Evolutionary conservation across 345 rosid genomes (phyloP).

Genomic region (Durio zibethinus): DNA sequence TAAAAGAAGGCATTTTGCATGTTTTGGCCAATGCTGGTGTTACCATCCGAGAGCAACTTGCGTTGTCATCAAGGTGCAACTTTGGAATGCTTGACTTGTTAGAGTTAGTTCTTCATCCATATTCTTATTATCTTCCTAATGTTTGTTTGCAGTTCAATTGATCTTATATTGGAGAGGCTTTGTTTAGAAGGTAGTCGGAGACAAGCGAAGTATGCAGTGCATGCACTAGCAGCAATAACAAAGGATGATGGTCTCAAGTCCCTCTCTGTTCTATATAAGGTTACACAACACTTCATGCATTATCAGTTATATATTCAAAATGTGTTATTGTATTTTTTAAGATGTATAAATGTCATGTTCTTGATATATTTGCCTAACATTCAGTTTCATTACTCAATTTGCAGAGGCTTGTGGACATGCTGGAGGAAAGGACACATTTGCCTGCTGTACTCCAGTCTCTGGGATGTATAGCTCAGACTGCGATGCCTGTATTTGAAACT

Average conservation of each 20-base stretch:
- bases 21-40: conserved; percentile 97
- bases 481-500: conserved; percentile 95
- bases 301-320: not conserved
- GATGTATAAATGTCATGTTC: not conserved
- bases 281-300: conserved; percentile 19
- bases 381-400: conserved; percentile 28
- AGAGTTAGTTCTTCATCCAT: conserved; percentile 14
- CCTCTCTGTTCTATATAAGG: conserved; percentile 96
- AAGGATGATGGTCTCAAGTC: conserved; percentile 96
- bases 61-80: conserved; percentile 65
- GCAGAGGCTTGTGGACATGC: conserved; percentile 94
- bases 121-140: conserved; percentile 28
- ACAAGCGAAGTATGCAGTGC: conserved; percentile 97
- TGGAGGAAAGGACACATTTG: conserved; percentile 81
- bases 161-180: conserved; percentile 83
- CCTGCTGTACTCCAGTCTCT: conserved; percentile 92
- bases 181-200: conserved; percentile 93
- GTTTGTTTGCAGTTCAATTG: conserved; percentile 68
- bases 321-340: not conserved
- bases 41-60: conserved; percentile 86
- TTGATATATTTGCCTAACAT: conserved; percentile 21
- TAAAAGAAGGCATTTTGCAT: conserved; percentile 88
- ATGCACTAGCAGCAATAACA: conserved; percentile 94
- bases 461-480: conserved; percentile 97
- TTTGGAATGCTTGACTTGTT: conserved; percentile 19